Evolutionary conservation across 139 green algal species (phyloP).

Genomic region (Coccomyxa sp.): DNA sequence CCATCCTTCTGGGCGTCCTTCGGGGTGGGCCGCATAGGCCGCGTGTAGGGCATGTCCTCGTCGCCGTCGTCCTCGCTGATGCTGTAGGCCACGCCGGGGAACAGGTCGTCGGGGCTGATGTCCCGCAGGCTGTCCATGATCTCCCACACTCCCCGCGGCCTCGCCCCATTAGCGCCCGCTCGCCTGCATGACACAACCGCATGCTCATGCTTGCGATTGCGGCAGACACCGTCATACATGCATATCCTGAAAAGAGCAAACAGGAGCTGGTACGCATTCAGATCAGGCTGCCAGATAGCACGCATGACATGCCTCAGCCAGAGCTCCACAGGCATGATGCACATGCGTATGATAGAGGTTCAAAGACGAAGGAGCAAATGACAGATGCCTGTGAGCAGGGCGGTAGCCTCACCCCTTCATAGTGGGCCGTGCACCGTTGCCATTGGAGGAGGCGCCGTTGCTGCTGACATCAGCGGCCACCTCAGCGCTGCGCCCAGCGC

Average conservation of each 20-base stretch:
- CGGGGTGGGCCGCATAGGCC: background rate
- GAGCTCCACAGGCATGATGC: no score
- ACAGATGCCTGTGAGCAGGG: no score
- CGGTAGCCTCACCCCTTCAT: no score
- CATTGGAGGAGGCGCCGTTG: background rate
- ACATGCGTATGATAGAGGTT: no score
- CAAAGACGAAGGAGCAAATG: no score
- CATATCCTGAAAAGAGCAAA: background rate
- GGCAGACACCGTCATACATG: background rate
- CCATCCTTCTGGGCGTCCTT: background rate
- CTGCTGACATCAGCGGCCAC: conserved; percentile 9
- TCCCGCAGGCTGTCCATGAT: background rate
- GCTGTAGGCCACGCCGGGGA: conserved; percentile 17
- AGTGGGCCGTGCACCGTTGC: background rate
- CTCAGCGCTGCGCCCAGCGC: background rate
- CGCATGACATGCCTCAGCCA: background rate
- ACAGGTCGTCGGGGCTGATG: conserved; percentile 21
- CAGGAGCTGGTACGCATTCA: background rate
- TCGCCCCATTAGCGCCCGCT: background rate
- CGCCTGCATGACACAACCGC: background rate
- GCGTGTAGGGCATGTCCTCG: conserved; percentile 22
- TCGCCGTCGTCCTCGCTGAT: conserved; percentile 24
- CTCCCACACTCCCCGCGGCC: conserved; percentile 24
- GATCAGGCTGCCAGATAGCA: background rate
- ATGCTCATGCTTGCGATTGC: background rate